Base-by-base conservation (phyloP, 2,329 filamentous ascomycete genomes). In the Cytospora paraplurivora region DNA sequence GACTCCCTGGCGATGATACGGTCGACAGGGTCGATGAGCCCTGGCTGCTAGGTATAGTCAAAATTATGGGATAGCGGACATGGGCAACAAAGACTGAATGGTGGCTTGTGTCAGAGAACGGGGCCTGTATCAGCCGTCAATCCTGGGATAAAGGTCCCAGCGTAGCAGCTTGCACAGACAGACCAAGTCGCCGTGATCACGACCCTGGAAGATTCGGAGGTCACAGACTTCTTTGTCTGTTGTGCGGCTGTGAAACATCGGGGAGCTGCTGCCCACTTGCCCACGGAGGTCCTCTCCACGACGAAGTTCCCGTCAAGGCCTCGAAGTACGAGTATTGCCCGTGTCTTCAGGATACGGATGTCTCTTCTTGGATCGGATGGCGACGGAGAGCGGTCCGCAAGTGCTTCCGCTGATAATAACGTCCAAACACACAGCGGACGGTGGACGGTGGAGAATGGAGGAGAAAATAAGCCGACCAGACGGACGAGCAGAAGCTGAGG, bases 231-330 rank as follows among this genome's bases (percentile, higher is more conserved):
- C 69, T 72, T 73, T 75, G 72, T 71, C 69, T 69, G 69, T 62
- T 66, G 68, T 67, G 69, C 64, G 62, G 67, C 67, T 67, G 71
- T 73, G 70, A 75, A 73, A 76, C 75, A 75, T 71, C 63, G 68
- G 70, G 62, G 65, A 68, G 62, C 62, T 58, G 69, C 68, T 69
- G 62, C 70, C 68, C 69, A 70, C 67, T 71, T 62, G 66, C 67
- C 66, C 67, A 57, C 41, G 47, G 47, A 52, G 44, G 51, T 44
- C 35, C 41, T 59, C 59, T 59, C 56, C 41, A 56, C 47, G 37
- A 33, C 51, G 38, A 38, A 49, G 33, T 57, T 27, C 13, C 60
- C 62, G 50, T 47, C 33, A 64, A 56, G 61, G 62, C 67, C 65
- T 63, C 51, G 66, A 44, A 44, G 17, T n/a, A 44, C 41, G 7